Evolutionary conservation across 805 yeast species (phyloP), one percentile per base, ranked within the genome.

Genomic region (Kurtzmaniella fragi): DNA sequence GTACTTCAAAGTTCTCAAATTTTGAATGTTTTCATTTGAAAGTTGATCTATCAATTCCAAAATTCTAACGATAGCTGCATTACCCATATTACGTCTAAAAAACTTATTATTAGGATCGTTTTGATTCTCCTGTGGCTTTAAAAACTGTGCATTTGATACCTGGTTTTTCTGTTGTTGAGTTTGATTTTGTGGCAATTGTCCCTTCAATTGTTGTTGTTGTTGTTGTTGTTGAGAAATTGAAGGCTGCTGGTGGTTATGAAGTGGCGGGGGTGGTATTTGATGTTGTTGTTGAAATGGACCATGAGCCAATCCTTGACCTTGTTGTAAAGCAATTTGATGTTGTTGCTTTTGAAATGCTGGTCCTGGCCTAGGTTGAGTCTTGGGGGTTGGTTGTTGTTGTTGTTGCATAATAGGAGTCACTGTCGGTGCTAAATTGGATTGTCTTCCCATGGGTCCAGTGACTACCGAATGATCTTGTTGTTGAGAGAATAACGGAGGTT

Each of bases 31-130:
- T 39, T 67, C 73, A 42, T 53, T 61, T 17, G 64, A 50, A 4
- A 67, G 52, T 42, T 57, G 66, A 31, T 68, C 74, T 28, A 68
- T 49, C 28, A 68, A 46, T 43, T 68, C 73, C 33, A 67, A 45
- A 13, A 67, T 47, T 28, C 73, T 50, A 46, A 68, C 53, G 32
- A 61, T 66, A 12, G 63, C 71, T 20, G 72, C 67, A 53, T 68
- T 67, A 7, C 73, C 74, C 34, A 65, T 39, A 41, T 66, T 68
- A 16, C 71, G 46, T 43, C 64, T 65, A 44, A 62, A 53, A 12
- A 66, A 55, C 35, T 61, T 56, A 6, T 64, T 53, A 40, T 65
- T 59, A 13, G 61, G 34, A 37, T 64, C 67, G 34, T 52, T 56
- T 32, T 60, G 58, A 13, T 48, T 27, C 31, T 48, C 53, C n/a